phyloP scores from a whole-genome alignment of 2,329 filamentous ascomycete genomes.

The Fonsecaea monophora region DNA sequence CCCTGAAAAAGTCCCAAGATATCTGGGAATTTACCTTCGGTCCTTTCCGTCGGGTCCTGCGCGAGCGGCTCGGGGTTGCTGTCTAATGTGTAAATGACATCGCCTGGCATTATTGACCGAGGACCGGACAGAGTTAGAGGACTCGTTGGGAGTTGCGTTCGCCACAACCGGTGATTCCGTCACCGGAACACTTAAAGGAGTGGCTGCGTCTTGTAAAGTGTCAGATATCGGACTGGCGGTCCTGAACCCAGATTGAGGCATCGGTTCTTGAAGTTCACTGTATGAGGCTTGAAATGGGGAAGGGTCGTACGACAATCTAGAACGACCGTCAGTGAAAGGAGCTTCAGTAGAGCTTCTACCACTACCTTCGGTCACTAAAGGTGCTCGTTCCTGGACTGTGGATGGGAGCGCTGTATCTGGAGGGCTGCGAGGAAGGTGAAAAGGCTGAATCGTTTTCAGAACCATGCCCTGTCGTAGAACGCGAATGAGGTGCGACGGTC shows the following conservation, averaged over 20 bases:
- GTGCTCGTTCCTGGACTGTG: slow-evolving; percentile 10
- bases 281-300: background rate
- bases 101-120: slow-evolving; percentile 30
- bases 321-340: slow-evolving; percentile 8
- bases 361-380: slow-evolving; percentile 14
- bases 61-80: slow-evolving; percentile 55
- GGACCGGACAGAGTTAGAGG: background rate
- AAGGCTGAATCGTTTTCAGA: slow-evolving; percentile 5
- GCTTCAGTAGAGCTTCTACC: background rate
- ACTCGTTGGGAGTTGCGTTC: background rate
- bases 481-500: slow-evolving; percentile 12
- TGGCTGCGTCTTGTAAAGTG: background rate
- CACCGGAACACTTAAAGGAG: background rate
- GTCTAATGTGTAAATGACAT: slow-evolving; percentile 52
- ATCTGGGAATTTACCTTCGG: slow-evolving; percentile 49
- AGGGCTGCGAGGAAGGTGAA: slow-evolving; percentile 14
- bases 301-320: slow-evolving; percentile 14
- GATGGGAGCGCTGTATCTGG: slow-evolving; percentile 1
- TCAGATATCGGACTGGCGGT: slow-evolving; percentile 10
- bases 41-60: slow-evolving; percentile 56
- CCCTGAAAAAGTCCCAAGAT: slow-evolving; percentile 41
- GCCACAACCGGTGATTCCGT: background rate
- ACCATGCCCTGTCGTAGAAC: background rate
- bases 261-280: background rate
- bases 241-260: slow-evolving; percentile 30